Base-by-base conservation (phyloP, 1,284 basidiomycete species). In the Rhodotorula sp. region DNA sequence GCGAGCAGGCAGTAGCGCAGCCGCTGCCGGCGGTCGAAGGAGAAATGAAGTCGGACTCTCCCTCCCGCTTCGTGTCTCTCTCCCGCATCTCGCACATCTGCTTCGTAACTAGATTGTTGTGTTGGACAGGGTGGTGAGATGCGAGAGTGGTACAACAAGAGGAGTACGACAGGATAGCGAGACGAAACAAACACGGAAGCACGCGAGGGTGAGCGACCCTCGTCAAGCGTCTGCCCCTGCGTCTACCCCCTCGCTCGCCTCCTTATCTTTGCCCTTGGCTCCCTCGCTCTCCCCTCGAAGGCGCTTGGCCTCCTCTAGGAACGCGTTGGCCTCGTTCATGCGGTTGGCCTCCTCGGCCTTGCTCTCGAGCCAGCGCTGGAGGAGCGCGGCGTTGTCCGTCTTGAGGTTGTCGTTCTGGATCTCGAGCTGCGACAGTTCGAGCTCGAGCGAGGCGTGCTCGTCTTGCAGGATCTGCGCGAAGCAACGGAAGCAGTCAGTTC, bases 311-410 rank as follows among this genome's bases (percentile, higher is more conserved):
- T 68, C 63, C n/a, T 64, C 67, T 19, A 70, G 60, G 23, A 75
- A 71, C 66, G 68, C 78, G n/a, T 72, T 72, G 45, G 70, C 70
- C 77, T 92, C 91, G 82, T 99, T 98, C 91, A 99, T 93, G 84
- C 89, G 89, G 81, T 95, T 93, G 9, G 90, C 96, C 79, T 95
- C 93, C 21, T 88, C 85, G 79, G 97, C 93, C 84, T 97, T 97
- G 77, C 91, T 90, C 80, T 97, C 94, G 41, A 97, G 85, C 94
- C 94, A 97, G 23, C 94, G 89, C 81, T 97, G 93, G 2, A 99
- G 85, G 54, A 99, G 86, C 77, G 91, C 90, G 25, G 95, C 94
- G 79, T 99, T 99, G 82, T 99, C 96, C 78, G 90, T 90, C 42
- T 88, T 88, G 60, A 99, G 86, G 34, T 86, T 90, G 77, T 89